phyloP scores from a whole-genome alignment of 129 eudicot genomes.

The Flaveria brownii region DNA sequence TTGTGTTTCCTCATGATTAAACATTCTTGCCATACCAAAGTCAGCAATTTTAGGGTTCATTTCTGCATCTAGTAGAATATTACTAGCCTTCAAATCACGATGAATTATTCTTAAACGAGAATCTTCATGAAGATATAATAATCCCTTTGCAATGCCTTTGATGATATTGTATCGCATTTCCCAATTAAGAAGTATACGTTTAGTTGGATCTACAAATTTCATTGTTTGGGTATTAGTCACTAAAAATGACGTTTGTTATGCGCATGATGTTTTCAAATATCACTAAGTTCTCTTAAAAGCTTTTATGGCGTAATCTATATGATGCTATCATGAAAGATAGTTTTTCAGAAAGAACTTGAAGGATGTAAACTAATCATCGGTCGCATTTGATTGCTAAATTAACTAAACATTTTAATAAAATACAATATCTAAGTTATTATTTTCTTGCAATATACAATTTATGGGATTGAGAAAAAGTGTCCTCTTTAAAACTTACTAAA shows the following conservation, averaged over 20 bases:
- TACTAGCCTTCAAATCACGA: conserved; percentile 11
- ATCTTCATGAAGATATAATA: conserved; percentile 6
- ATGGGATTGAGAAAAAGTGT: not conserved
- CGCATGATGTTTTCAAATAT: not conserved
- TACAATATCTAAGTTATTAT: not conserved
- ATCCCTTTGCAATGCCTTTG: conserved; percentile 5
- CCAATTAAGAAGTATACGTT: not conserved
- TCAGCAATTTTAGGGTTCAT: conserved; percentile 20
- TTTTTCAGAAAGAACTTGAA: not conserved
- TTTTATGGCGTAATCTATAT: not conserved
- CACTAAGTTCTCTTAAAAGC: not conserved
- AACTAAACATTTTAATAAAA: not conserved
- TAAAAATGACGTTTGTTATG: not conserved
- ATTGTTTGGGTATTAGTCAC: not conserved
- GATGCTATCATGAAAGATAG: not conserved
- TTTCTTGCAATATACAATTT: not conserved
- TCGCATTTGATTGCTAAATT: not conserved
- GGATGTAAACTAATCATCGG: not conserved
- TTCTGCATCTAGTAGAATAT: conserved; percentile 9
- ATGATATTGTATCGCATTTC: not conserved
- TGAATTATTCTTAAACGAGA: conserved; percentile 2
- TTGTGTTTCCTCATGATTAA: conserved; percentile 10
- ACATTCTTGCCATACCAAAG: conserved; percentile 10
- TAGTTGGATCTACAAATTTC: not conserved
- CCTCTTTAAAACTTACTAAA: not conserved